Base-by-base conservation (phyloP, 2,329 filamentous ascomycete species). In the Epicoccum sorghinum region DNA sequence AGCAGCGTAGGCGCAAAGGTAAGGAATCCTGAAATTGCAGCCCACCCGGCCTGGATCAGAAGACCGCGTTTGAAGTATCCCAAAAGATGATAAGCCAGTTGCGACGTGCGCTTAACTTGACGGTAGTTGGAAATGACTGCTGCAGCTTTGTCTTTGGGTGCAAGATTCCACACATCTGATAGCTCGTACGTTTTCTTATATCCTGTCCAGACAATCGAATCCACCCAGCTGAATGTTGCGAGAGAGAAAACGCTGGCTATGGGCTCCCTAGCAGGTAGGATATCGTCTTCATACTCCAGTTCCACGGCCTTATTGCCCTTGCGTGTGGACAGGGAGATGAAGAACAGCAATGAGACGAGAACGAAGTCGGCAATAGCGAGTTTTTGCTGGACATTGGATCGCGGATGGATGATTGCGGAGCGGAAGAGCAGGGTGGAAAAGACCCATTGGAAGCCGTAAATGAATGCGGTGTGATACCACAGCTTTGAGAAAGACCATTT, bases 1-100 rank as follows among this genome's bases (percentile, higher is more conserved):
- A 99, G 83, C 42, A 99, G 80, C 3, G 95, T 99, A 1, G 95
- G 95, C 12, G 90, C 87, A 76, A 98, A 99, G 2, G 90, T 93
- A 61, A 98, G 89, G 33, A 95, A 74, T 18, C 91, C 92, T 7
- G 88, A 88, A 14, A 96, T 79, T 2, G 88, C 82, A 14, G 93
- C 93, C 86, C 92, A 95, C 14, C 82, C 75, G 57, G 89, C 91
- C 73, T 99, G 95, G 23, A 88, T 79, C 8, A 96, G 62, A 10
- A 99, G 80, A 54, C 85, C 82, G 24, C 83, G 81, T 72, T 89
- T 90, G 80, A 99, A 99, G 77, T 92, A 95, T 51, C 86, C 87
- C 47, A 95, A 78, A 39, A 99, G 79, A 67, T 96, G 93, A 75
- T 88, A 87, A 4, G 90, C 87, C 35, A 99, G 78, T 2, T 86